phyloP scores from a whole-genome alignment of 2,329 filamentous ascomycete genomes.

The Diplodia seriata region DNA sequence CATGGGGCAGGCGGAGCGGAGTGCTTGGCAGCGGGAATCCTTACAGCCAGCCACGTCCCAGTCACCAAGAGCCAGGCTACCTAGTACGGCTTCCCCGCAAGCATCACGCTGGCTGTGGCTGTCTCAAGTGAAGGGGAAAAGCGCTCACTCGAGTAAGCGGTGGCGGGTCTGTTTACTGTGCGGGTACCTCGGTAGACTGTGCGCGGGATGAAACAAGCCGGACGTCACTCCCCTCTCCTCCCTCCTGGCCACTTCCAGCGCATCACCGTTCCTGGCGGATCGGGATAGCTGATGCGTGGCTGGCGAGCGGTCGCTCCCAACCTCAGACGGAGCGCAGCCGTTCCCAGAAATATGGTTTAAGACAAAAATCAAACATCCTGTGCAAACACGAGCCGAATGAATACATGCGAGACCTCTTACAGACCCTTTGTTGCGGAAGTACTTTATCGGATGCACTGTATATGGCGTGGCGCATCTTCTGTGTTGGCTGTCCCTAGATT shows the following conservation, averaged over 20 bases:
- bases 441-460: not conserved
- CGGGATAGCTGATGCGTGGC: not conserved
- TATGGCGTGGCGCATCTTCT: not conserved
- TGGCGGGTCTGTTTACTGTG: not conserved
- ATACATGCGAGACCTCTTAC: not conserved
- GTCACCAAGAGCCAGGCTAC: not conserved
- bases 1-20: conserved; percentile 6
- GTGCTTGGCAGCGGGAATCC: conserved; percentile 18
- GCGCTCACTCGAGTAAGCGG: not conserved
- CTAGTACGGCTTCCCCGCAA: not conserved
- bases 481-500: not conserved
- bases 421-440: not conserved
- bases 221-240: conserved; percentile 11
- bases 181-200: conserved; percentile 29
- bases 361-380: not conserved
- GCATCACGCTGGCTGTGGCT: not conserved
- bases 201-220: conserved; percentile 25
- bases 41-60: not conserved
- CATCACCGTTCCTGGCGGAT: not conserved
- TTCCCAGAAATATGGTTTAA: not conserved
- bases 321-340: not conserved
- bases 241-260: not conserved
- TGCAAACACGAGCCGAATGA: conserved; percentile 6
- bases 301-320: not conserved
- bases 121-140: not conserved